Percentiles rank a stretch among this genome's conserved stretches.
These are phyloP conservation scores for Ogataea hybrid DNA, from an alignment of 1,139 yeast genomes.

Conservation along the genomic window DNA sequence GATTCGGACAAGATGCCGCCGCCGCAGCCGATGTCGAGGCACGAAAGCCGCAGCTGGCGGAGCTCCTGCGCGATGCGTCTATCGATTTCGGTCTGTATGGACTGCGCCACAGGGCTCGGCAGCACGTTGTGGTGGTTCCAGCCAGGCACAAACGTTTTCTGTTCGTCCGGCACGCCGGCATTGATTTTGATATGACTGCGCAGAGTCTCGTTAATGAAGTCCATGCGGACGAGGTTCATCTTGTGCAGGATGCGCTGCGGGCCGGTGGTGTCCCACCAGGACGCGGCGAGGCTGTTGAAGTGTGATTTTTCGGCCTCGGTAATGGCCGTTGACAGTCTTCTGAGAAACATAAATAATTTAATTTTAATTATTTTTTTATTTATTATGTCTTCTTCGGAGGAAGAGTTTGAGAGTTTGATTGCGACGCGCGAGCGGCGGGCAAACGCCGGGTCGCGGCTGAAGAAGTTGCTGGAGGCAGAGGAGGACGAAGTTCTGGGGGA, in stretches of 20 bases:
- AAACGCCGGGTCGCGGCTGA: slow-evolving; percentile 88
- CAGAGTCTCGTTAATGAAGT: slow-evolving; percentile 69
- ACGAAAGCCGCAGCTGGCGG: slow-evolving; percentile 40
- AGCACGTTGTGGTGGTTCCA: slow-evolving; percentile 59
- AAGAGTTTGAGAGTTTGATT: slow-evolving; percentile 47
- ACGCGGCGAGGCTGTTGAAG: slow-evolving; percentile 77
- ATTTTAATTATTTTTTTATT: neutral
- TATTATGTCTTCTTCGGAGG: slow-evolving; percentile 19
- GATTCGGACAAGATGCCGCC: slow-evolving; percentile 93
- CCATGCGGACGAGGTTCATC: slow-evolving; percentile 89
- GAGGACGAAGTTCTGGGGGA: slow-evolving; percentile 49
- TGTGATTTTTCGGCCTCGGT: slow-evolving; percentile 60
- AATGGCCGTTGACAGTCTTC: slow-evolving; percentile 33
- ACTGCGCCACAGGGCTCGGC: slow-evolving; percentile 50
- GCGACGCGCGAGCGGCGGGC: slow-evolving; percentile 75
- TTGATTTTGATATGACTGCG: slow-evolving; percentile 46
- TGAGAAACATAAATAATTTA: slow-evolving; percentile 1
- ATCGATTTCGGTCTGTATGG: slow-evolving; percentile 50
- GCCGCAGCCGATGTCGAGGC: slow-evolving; percentile 94
- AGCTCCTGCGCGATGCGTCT: slow-evolving; percentile 42
- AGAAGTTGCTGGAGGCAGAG: slow-evolving; percentile 63
- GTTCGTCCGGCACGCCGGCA: slow-evolving; percentile 39
- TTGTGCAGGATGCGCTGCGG: slow-evolving; percentile 91
- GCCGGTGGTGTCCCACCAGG: slow-evolving; percentile 97
- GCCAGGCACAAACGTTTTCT: slow-evolving; percentile 72